phyloP scores from a whole-genome alignment of 2,329 filamentous ascomycete species.

The Hypoxylon sp. region DNA sequence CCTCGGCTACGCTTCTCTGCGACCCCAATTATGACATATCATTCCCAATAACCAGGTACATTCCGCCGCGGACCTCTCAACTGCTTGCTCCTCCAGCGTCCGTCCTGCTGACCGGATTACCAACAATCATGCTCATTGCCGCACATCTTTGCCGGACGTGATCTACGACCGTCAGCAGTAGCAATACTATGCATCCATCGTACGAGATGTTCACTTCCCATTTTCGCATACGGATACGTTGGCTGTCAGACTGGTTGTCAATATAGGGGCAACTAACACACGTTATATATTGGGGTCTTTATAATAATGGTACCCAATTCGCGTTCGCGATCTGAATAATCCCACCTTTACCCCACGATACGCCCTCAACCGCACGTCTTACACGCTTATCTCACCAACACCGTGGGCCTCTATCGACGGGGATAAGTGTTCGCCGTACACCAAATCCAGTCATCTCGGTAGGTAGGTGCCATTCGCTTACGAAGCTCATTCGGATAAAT shows the following conservation, averaged over 20 bases:
- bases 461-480: slow-evolving; percentile 16
- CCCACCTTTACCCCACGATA: slow-evolving; percentile 42
- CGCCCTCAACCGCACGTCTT: slow-evolving; percentile 22
- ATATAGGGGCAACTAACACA: slow-evolving; percentile 20
- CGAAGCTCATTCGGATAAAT: slow-evolving; percentile 10
- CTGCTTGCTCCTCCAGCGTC: not conserved
- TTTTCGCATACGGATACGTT: slow-evolving; percentile 6
- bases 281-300: slow-evolving; percentile 15
- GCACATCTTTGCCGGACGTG: slow-evolving; percentile 19
- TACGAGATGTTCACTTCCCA: slow-evolving; percentile 15
- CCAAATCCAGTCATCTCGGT: slow-evolving; percentile 16
- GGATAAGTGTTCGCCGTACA: slow-evolving; percentile 7
- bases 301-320: slow-evolving; percentile 23
- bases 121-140: slow-evolving; percentile 13
- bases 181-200: slow-evolving; percentile 17
- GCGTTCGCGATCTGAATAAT: slow-evolving; percentile 28
- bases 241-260: not conserved
- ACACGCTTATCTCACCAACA: slow-evolving; percentile 36
- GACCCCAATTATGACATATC: slow-evolving; percentile 33
- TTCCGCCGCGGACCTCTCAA: slow-evolving; percentile 11
- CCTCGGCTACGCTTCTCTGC: slow-evolving; percentile 4
- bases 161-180: slow-evolving; percentile 20
- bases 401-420: slow-evolving; percentile 8
- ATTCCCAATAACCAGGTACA: slow-evolving; percentile 40
- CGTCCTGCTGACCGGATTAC: slow-evolving; percentile 21